Evolutionary conservation across 352 stramenopile species (phyloP).

Genomic region (Pythium aphanidermatum): DNA sequence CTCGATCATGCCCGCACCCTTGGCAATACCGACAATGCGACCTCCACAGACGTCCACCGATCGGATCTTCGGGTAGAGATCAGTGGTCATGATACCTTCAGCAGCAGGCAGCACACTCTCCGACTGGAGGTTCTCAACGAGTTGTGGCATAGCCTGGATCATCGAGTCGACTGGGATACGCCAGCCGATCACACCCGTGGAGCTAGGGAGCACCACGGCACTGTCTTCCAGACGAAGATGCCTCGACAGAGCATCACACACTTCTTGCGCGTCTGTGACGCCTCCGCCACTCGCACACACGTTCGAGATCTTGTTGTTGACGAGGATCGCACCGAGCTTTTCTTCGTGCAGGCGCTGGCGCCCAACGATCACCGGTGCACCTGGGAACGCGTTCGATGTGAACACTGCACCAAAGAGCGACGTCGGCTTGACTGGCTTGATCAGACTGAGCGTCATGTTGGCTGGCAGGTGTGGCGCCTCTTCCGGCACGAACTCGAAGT

Average conservation of each 20-base stretch:
- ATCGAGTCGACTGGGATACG: constrained; percentile 93
- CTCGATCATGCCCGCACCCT: constrained; percentile 99
- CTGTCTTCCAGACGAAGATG: constrained; percentile 80
- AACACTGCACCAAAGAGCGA: constrained; percentile 86
- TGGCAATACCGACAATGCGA: constrained; percentile 96
- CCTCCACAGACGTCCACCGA: constrained; percentile 75
- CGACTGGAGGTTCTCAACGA: constrained; percentile 89
- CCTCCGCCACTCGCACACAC: constrained; percentile 93
- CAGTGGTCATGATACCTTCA: constrained; percentile 97
- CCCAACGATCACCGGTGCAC: constrained; percentile 88
- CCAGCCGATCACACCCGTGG: constrained; percentile 98
- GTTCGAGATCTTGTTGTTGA: constrained; percentile 99
- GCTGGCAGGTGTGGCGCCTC: constrained; percentile 75
- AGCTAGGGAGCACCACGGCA: constrained; percentile 90
- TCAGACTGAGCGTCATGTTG: constrained; percentile 86
- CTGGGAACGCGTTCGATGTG: constrained; percentile 89
- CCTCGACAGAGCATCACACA: constrained; percentile 91
- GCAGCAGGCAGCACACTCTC: constrained; percentile 91
- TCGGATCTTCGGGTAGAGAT: constrained; percentile 89
- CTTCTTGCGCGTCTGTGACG: constrained; percentile 88
- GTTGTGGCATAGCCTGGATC: constrained; percentile 63
- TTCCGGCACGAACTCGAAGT: constrained; percentile 77
- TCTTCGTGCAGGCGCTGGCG: constrained; percentile 85
- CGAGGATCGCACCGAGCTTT: constrained; percentile 92
- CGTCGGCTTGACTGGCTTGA: constrained; percentile 81